Base-by-base conservation (phyloP, 768 basidiomycete genomes). In the Russula dissimulans region DNA sequence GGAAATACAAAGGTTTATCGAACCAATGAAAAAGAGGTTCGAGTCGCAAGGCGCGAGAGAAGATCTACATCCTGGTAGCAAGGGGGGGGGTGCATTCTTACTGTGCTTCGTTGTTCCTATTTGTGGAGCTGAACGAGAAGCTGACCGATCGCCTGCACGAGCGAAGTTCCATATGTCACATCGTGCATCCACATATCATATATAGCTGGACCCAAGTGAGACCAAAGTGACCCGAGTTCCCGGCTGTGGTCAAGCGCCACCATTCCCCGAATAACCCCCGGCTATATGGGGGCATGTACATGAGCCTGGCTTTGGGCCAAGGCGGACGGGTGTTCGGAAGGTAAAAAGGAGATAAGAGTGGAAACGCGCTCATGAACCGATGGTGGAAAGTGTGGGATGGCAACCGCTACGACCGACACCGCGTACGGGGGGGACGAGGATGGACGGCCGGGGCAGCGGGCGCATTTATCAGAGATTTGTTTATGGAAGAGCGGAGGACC, bases 1-100 rank as follows among this genome's bases (percentile, higher is more conserved):
- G 29, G 44, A 41, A 34, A 26, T 26, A 45, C 36, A 43, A 52
- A 59, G 18, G 57, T 59, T 59, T 59, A 59, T 59, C 57, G 49
- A 59, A 22, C 57, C 57, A 59, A 59, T 59, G 57, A 56, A 61
- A 56, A 61, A 17, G 48, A 15, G 36, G 36, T 38, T 34, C 29
- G 26, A 36, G 36, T 49, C 60, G 56, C 54, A 49, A 61, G 47
- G 44, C 50, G 60, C 49, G 39, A 31, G 43, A 36, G 48, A 50
- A 61, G 60, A 56, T 56, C 60, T 52, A 51, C 55, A 47, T 60
- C 43, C 26, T 59, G 36, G 36, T 32, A 45, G 44, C 43, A 41
- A 14, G 36, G 32, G n/a, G 36, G 44, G 36, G 50, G 22, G 43
- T n/a, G 4, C 22, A 46, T 44, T 56, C 48, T 12, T 36, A 50